These are phyloP conservation scores for Hymenoscyphus fructigenus DNA, from an alignment of 2,329 filamentous ascomycete species.

Conservation along the genomic window DNA sequence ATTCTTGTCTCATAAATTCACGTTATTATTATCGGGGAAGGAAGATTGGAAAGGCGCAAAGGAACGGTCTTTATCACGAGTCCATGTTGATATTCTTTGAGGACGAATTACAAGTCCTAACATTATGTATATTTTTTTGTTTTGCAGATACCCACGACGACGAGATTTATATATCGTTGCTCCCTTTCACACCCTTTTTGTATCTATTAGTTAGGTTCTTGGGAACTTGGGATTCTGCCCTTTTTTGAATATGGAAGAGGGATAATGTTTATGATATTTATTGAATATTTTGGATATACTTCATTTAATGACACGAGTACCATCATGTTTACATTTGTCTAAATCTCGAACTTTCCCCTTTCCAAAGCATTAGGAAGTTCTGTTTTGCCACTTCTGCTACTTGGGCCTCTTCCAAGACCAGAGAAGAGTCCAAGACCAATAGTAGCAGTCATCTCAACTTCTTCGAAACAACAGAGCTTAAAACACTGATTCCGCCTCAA, in stretches of 20 bases:
- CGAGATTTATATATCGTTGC: neutral
- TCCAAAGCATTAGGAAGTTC: neutral
- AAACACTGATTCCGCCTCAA: neutral
- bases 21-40: neutral
- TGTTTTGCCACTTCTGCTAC: neutral
- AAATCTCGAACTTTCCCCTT: neutral
- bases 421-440: neutral
- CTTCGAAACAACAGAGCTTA: neutral
- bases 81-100: constrained; percentile 1
- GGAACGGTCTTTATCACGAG: neutral
- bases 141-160: constrained; percentile 1
- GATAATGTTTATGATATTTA: neutral
- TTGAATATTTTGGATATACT: neutral
- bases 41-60: neutral
- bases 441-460: neutral
- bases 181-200: neutral
- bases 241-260: neutral
- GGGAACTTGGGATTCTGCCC: neutral
- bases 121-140: neutral
- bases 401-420: neutral
- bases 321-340: neutral
- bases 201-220: neutral
- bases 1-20: constrained; percentile 1
- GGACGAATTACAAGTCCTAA: neutral
- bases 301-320: neutral